A percentile compares a stretch with the other conserved stretches of the same genome.
These are phyloP conservation scores for Pascua sp. DNA, from an alignment of 1,284 basidiomycete species.

Conservation along the genomic window DNA sequence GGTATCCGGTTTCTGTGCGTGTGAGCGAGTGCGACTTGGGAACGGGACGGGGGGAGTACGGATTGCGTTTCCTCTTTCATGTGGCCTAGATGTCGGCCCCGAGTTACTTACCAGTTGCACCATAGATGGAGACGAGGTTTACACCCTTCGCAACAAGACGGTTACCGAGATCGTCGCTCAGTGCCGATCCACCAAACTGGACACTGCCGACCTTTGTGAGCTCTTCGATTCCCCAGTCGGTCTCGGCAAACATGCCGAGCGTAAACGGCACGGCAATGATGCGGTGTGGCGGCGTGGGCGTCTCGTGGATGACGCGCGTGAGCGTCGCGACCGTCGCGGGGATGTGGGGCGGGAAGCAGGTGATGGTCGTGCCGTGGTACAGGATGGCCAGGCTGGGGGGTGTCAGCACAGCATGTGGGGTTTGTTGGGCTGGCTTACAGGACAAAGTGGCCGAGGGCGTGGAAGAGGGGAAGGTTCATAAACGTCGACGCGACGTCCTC, in stretches of 20 bases:
- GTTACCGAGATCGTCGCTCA: slow-evolving; percentile 57
- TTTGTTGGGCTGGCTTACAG: slow-evolving; percentile 46
- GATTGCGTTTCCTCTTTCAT: too few relatives aligned
- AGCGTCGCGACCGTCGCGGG: slow-evolving; percentile 57
- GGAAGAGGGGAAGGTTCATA: slow-evolving; percentile 55
- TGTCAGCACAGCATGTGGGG: neutral
- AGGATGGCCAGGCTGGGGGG: slow-evolving; percentile 44
- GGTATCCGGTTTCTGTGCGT: slow-evolving; percentile 41
- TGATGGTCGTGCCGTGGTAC: slow-evolving; percentile 53
- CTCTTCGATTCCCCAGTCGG: slow-evolving; percentile 52
- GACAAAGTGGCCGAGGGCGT: slow-evolving; percentile 54
- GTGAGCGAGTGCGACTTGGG: too few relatives aligned
- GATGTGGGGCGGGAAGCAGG: slow-evolving; percentile 57
- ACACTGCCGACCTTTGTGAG: slow-evolving; percentile 57
- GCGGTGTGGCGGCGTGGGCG: slow-evolving; percentile 42
- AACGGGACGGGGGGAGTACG: too few relatives aligned
- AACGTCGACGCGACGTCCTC: slow-evolving; percentile 51
- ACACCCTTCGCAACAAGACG: slow-evolving; percentile 56
- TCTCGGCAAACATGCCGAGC: slow-evolving; percentile 56
- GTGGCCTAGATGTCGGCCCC: too few relatives aligned
- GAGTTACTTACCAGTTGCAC: slow-evolving; percentile 44
- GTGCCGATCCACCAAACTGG: slow-evolving; percentile 46
- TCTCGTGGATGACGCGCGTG: slow-evolving; percentile 35
- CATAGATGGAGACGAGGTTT: slow-evolving; percentile 58
- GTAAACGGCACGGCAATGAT: slow-evolving; percentile 53